phyloP scores from a whole-genome alignment of 2,329 filamentous ascomycete species.

The Alternaria triticina region DNA sequence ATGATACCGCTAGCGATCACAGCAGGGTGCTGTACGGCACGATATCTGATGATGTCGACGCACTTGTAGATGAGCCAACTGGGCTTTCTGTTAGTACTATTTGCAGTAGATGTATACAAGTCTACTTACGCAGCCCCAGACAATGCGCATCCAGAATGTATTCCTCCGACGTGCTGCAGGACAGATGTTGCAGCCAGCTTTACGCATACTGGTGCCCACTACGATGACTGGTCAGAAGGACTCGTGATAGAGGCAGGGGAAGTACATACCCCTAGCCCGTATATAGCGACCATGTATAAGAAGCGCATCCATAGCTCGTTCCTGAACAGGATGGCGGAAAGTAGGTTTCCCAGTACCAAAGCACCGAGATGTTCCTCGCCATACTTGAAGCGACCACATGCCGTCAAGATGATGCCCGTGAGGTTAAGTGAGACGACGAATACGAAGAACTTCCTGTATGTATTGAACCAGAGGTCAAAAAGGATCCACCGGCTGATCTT shows the following conservation, averaged over 20 bases:
- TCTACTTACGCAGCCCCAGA: conserved; percentile 41
- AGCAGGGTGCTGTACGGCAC: conserved; percentile 39
- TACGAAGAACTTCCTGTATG: conserved; percentile 45
- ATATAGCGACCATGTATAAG: conserved; percentile 40
- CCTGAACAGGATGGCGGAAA: conserved; percentile 40
- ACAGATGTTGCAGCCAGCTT: conserved; percentile 41
- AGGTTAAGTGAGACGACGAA: conserved; percentile 40
- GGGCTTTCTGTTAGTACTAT: conserved; percentile 11
- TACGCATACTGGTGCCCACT: conserved; percentile 43
- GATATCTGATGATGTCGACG: conserved; percentile 43
- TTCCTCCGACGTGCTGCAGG: conserved; percentile 43
- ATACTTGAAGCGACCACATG: conserved; percentile 36
- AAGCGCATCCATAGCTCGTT: conserved; percentile 44
- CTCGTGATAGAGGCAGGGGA: background rate
- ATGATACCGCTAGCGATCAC: conserved; percentile 42
- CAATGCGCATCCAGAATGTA: conserved; percentile 45
- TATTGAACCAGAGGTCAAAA: conserved; percentile 45
- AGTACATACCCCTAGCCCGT: conserved; percentile 35
- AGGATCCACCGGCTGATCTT: conserved; percentile 40
- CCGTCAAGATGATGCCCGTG: conserved; percentile 38
- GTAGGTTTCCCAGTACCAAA: conserved; percentile 42
- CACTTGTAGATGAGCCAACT: conserved; percentile 46
- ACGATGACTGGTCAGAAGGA: conserved; percentile 4
- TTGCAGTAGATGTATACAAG: background rate
- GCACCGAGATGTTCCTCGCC: conserved; percentile 43